Conservation (phyloP, 1,284 basidiomycete genomes). For the Exsudoporus floridanus region DNA sequence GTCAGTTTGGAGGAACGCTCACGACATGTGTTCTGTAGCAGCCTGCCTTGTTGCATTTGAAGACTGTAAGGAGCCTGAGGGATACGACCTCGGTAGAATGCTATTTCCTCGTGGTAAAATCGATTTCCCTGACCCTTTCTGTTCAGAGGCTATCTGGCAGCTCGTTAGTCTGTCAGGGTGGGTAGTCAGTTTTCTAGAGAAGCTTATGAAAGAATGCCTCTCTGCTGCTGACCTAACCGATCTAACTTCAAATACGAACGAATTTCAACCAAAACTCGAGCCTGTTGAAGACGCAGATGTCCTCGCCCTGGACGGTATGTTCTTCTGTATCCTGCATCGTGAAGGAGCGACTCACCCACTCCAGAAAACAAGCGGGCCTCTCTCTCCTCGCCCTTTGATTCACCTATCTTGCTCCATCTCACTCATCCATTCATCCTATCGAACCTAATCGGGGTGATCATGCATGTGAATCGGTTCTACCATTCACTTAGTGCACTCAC, state of each 20-base stretch:
- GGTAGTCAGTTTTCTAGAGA: slow-evolving; percentile 60
- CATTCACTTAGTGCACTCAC: slow-evolving; percentile 49
- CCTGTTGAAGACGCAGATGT: slow-evolving; percentile 26
- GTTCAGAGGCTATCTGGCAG: slow-evolving; percentile 66
- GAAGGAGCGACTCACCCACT: slow-evolving; percentile 6
- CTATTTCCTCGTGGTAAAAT: neutral
- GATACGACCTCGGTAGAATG: slow-evolving; percentile 58
- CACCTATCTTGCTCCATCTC: slow-evolving; percentile 55
- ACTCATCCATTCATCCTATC: slow-evolving; percentile 58
- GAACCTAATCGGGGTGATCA: slow-evolving; percentile 48
- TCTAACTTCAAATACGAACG: slow-evolving; percentile 8
- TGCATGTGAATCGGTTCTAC: slow-evolving; percentile 58
- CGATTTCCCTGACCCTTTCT: slow-evolving; percentile 1
- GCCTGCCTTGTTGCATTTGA: slow-evolving; percentile 63
- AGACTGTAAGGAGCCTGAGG: slow-evolving; percentile 58
- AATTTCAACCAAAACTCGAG: slow-evolving; percentile 26
- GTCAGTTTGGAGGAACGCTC: slow-evolving; percentile 53
- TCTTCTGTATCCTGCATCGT: neutral
- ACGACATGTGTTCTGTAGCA: slow-evolving; percentile 61
- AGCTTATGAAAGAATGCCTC: slow-evolving; percentile 62
- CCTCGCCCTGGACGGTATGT: slow-evolving; percentile 23
- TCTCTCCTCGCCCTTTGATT: slow-evolving; percentile 23
- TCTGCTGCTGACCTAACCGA: slow-evolving; percentile 38
- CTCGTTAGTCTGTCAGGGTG: slow-evolving; percentile 59
- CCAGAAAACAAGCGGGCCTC: slow-evolving; percentile 19